Conservation (phyloP, 805 yeast species). For the Saturnispora sekii region DNA sequence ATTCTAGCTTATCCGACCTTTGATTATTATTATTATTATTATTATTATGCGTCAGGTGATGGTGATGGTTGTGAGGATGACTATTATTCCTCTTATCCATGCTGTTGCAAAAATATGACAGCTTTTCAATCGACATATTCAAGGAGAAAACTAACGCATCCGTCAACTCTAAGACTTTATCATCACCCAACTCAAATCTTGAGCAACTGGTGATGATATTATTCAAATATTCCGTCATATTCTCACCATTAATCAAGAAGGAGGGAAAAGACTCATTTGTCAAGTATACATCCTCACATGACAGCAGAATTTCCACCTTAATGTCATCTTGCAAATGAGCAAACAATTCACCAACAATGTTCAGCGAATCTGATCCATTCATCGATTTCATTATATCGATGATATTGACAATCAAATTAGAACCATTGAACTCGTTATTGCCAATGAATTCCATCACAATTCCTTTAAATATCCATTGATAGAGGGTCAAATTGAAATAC, state of each 20-base stretch:
- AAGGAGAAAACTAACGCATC: constrained; percentile 34
- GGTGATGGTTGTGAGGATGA: constrained; percentile 12
- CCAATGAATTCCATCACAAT: constrained; percentile 19
- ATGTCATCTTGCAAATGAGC: constrained; percentile 25
- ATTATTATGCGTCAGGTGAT: constrained; percentile 8
- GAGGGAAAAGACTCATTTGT: constrained; percentile 33
- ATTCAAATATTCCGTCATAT: constrained; percentile 31
- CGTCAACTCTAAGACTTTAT: constrained; percentile 17
- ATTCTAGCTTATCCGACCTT: constrained; percentile 18
- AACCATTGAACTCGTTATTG: constrained; percentile 9
- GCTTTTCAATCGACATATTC: constrained; percentile 31
- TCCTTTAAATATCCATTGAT: constrained; percentile 31
- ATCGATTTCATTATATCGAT: constrained; percentile 2
- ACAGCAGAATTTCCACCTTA: constrained; percentile 27
- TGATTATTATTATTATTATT: constrained; percentile 9
- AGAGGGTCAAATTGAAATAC: constrained; percentile 33
- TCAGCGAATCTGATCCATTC: background rate
- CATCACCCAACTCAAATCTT: constrained; percentile 15
- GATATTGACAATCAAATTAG: constrained; percentile 4
- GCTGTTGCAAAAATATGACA: constrained; percentile 24
- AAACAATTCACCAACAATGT: constrained; percentile 31
- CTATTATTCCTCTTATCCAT: constrained; percentile 10
- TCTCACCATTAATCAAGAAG: constrained; percentile 14
- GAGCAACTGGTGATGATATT: constrained; percentile 41
- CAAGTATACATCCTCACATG: constrained; percentile 33